phyloP scores from a whole-genome alignment of 2,329 filamentous ascomycete genomes.

The Fusarium gaditjirri region DNA sequence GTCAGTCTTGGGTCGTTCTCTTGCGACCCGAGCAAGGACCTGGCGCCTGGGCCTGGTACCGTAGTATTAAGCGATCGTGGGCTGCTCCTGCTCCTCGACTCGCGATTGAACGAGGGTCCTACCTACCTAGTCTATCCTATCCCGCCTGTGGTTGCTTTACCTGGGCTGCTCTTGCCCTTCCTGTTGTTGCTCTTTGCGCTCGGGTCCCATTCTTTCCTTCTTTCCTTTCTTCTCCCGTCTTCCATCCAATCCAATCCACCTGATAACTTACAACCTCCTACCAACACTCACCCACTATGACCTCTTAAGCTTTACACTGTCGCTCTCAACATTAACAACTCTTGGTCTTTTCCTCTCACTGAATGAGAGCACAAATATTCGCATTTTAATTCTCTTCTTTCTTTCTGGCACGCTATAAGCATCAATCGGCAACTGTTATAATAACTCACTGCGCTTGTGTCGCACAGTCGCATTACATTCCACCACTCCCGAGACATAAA shows the following conservation, averaged over 20 bases:
- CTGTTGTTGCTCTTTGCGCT: neutral
- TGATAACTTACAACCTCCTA: slow-evolving; percentile 1
- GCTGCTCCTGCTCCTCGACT: slow-evolving; percentile 29
- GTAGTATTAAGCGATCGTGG: slow-evolving; percentile 42
- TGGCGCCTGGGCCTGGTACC: neutral
- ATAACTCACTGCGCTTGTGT: slow-evolving; percentile 1
- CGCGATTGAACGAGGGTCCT: slow-evolving; percentile 2
- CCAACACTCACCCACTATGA: neutral
- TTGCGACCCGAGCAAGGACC: neutral
- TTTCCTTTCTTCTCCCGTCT: slow-evolving; percentile 10
- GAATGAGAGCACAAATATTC: neutral
- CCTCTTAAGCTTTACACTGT: slow-evolving; percentile 13
- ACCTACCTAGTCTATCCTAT: neutral
- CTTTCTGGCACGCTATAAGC: neutral
- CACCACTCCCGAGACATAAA: slow-evolving; percentile 10
- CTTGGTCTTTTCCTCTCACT: neutral
- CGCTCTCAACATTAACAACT: neutral
- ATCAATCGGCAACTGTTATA: neutral
- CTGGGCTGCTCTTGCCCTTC: neutral
- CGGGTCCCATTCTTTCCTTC: slow-evolving; percentile 31
- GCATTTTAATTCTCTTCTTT: neutral
- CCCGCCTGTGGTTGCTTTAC: neutral
- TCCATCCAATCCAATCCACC: slow-evolving; percentile 8
- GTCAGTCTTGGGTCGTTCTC: slow-evolving; percentile 28
- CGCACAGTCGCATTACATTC: slow-evolving; percentile 10